Conservation (phyloP, 768 basidiomycete species). For the Roridomyces roridus region DNA sequence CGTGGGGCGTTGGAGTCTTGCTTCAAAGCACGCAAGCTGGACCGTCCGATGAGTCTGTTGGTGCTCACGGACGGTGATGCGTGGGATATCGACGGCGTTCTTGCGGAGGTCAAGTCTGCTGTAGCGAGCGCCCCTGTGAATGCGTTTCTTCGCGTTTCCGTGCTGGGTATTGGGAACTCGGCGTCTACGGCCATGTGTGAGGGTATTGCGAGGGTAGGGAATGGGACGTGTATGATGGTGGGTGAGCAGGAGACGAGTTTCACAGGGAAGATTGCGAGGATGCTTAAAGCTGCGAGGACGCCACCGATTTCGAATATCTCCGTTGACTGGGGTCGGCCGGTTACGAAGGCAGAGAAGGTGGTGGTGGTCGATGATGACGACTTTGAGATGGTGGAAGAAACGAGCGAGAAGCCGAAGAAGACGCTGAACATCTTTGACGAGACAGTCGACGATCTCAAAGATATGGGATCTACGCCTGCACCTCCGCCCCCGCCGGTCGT, state of each 20-base stretch:
- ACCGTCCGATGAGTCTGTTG: conserved; percentile 44
- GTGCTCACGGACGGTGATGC: conserved; percentile 55
- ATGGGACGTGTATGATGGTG: conserved; percentile 47
- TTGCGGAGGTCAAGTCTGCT: conserved; percentile 22
- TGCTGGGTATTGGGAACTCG: conserved; percentile 49
- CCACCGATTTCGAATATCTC: conserved; percentile 39
- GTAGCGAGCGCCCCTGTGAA: conserved; percentile 25
- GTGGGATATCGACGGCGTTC: conserved; percentile 19
- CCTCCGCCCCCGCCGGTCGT: conserved; percentile 10
- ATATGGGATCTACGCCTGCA: background rate
- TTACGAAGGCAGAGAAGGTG: background rate
- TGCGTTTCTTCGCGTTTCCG: conserved; percentile 46
- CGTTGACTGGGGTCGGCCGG: conserved; percentile 41
- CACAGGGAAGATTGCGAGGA: conserved; percentile 42
- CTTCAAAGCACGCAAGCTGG: conserved; percentile 32
- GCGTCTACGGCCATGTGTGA: conserved; percentile 49
- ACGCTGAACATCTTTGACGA: conserved; percentile 20
- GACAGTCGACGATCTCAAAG: background rate
- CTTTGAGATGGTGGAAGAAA: conserved; percentile 14
- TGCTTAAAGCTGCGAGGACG: conserved; percentile 47
- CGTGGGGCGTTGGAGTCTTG: conserved; percentile 35
- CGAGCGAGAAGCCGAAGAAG: background rate
- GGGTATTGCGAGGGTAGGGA: conserved; percentile 46
- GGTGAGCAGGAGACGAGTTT: conserved; percentile 39
- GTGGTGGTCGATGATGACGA: conserved; percentile 4